A percentile compares a stretch with the other conserved stretches of the same genome.
Evolutionary conservation across 768 basidiomycete genomes (phyloP).

Genomic region (Boletus sp.): DNA sequence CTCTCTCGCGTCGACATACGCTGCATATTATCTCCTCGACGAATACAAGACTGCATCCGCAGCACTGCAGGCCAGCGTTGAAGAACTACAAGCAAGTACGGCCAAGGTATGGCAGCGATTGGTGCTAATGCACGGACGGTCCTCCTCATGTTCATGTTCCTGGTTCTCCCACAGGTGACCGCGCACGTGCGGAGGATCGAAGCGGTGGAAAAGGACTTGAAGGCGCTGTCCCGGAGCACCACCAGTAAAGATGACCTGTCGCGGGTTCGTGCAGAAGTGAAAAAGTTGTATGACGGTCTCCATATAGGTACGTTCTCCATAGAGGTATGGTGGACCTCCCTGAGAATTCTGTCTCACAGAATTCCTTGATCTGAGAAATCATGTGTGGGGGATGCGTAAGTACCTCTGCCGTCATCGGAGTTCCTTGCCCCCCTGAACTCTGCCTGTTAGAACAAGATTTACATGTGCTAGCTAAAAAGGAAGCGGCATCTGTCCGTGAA

Average conservation of each 20-base stretch:
- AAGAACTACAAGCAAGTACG: slow-evolving; percentile 81
- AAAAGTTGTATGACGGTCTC: slow-evolving; percentile 83
- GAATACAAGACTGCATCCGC: slow-evolving; percentile 89
- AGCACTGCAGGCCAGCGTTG: slow-evolving; percentile 83
- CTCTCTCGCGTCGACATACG: slow-evolving; percentile 82
- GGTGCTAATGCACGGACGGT: background rate
- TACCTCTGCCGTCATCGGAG: slow-evolving; percentile 15
- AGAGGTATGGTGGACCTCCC: background rate
- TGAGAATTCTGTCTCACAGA: slow-evolving; percentile 40
- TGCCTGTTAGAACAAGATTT: slow-evolving; percentile 68
- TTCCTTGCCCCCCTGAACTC: background rate
- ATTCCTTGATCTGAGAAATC: slow-evolving; percentile 75
- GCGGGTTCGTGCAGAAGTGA: slow-evolving; percentile 73
- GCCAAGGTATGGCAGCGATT: slow-evolving; percentile 53
- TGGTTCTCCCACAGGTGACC: slow-evolving; percentile 53
- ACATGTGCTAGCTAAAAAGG: slow-evolving; percentile 69
- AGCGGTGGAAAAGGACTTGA: slow-evolving; percentile 86
- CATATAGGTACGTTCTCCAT: slow-evolving; percentile 59
- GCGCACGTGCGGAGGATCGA: slow-evolving; percentile 83
- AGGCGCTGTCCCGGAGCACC: slow-evolving; percentile 62
- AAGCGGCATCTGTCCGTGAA: slow-evolving; percentile 58
- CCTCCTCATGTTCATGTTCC: background rate
- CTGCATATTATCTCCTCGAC: slow-evolving; percentile 84
- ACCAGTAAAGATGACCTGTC: slow-evolving; percentile 81
- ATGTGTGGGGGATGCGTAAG: slow-evolving; percentile 89